Conservation (phyloP, 73 alveolate species). For the Tetrahymena elliotti region DNA sequence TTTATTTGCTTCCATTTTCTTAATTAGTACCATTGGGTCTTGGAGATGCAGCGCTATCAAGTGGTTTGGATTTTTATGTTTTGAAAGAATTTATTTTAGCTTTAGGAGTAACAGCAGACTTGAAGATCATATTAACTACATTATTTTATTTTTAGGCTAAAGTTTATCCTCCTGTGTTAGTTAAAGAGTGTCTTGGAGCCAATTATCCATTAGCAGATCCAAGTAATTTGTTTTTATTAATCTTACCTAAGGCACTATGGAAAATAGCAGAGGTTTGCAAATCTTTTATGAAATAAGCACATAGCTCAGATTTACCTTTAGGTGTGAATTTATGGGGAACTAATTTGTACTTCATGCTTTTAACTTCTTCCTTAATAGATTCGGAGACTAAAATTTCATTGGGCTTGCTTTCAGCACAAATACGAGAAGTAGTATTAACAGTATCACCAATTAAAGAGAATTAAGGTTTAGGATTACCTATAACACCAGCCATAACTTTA, state of each 20-base stretch:
- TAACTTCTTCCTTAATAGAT: neutral
- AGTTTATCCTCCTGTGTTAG: neutral
- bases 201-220: neutral
- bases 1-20: neutral
- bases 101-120: neutral
- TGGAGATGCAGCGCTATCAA: neutral
- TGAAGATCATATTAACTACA: neutral
- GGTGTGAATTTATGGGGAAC: neutral
- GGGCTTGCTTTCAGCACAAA: constrained; percentile 5
- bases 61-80: neutral
- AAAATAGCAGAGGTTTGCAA: neutral
- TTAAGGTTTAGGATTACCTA: constrained; percentile 41
- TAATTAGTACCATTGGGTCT: neutral
- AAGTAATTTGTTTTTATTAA: neutral
- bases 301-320: neutral
- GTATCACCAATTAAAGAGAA: constrained; percentile 48
- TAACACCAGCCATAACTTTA: constrained; percentile 47
- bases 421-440: constrained; percentile 41
- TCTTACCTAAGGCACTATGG: neutral
- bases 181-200: neutral
- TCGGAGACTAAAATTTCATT: constrained; percentile 15
- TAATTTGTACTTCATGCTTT: neutral
- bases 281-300: neutral
- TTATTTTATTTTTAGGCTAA: neutral
- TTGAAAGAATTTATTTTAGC: neutral